A percentile compares a stretch with the other conserved stretches of the same genome.
These are phyloP conservation scores for Didymellaceae sp. DNA, from an alignment of 2,329 filamentous ascomycete species.

Conservation along the genomic window DNA sequence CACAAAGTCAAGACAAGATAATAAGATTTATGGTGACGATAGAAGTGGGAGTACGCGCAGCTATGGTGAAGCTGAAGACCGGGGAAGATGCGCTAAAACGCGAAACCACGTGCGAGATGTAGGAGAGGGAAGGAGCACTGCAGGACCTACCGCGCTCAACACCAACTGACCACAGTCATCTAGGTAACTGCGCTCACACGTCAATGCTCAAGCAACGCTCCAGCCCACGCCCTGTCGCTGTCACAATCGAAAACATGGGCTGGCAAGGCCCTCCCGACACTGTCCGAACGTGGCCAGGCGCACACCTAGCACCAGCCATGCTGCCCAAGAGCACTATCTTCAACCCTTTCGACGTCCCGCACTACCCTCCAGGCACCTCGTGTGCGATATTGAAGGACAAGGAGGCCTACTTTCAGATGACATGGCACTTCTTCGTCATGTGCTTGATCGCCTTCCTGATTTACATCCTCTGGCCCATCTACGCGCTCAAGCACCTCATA, in stretches of 20 bases:
- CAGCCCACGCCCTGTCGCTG: too few species aligned
- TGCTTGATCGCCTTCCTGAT: not conserved
- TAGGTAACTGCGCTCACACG: too few species aligned
- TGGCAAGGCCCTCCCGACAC: constrained; percentile 4
- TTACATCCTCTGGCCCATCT: constrained; percentile 3
- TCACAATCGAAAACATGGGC: not conserved
- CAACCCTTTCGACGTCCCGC: not conserved
- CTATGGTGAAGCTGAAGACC: constrained; percentile 1
- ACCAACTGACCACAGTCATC: too few species aligned
- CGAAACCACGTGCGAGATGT: constrained; percentile 24
- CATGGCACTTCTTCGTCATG: not conserved
- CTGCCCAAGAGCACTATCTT: not conserved
- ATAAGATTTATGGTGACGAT: too few species aligned
- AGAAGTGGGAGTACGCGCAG: too few species aligned
- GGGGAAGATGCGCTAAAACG: constrained; percentile 20
- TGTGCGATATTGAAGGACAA: not conserved
- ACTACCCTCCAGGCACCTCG: constrained; percentile 1
- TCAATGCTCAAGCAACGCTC: too few species aligned
- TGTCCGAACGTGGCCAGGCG: constrained; percentile 1
- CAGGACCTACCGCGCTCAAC: not conserved
- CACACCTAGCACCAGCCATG: not conserved
- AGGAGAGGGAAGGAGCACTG: constrained; percentile 22
- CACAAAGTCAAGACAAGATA: not conserved
- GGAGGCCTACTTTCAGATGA: not conserved
- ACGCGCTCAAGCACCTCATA: constrained; percentile 3